Evolutionary conservation across 805 yeast species (phyloP).

Genomic region (Monosporozyma aquatica): DNA sequence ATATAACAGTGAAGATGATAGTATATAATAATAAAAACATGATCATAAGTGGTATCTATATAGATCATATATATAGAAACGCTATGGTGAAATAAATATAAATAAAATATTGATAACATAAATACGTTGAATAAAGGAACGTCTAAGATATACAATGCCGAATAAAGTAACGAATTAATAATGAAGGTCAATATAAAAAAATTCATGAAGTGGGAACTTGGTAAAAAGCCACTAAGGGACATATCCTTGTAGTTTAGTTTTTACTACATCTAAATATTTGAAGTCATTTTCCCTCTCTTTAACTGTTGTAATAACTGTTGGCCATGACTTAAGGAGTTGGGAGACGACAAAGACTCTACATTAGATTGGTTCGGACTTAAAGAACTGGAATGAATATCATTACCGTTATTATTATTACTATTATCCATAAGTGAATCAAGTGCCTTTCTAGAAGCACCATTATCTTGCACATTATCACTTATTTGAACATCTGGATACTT

Average conservation of each 20-base stretch:
- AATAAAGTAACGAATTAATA: too few species aligned
- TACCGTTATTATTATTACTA: neutral
- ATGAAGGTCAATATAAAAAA: neutral
- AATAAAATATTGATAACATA: neutral
- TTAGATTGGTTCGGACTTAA: neutral
- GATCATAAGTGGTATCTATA: neutral
- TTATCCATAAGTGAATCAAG: neutral
- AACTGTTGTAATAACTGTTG: slow-evolving; percentile 26
- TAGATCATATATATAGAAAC: neutral
- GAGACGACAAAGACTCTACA: neutral
- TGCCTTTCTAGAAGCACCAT: neutral
- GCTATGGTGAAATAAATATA: neutral
- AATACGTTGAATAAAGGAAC: too few species aligned
- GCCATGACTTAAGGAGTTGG: slow-evolving; percentile 16
- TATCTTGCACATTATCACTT: neutral
- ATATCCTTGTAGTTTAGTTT: too few species aligned
- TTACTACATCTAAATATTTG: neutral
- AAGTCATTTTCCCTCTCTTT: slow-evolving; percentile 6
- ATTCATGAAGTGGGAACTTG: too few species aligned
- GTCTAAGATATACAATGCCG: too few species aligned
- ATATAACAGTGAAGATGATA: too few species aligned
- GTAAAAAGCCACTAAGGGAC: too few species aligned
- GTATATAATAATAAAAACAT: slow-evolving; percentile 1
- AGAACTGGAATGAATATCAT: neutral
- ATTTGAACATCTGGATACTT: slow-evolving; percentile 4